Base-by-base conservation (phyloP, 805 yeast genomes). In the Teunomyces panamensis region DNA sequence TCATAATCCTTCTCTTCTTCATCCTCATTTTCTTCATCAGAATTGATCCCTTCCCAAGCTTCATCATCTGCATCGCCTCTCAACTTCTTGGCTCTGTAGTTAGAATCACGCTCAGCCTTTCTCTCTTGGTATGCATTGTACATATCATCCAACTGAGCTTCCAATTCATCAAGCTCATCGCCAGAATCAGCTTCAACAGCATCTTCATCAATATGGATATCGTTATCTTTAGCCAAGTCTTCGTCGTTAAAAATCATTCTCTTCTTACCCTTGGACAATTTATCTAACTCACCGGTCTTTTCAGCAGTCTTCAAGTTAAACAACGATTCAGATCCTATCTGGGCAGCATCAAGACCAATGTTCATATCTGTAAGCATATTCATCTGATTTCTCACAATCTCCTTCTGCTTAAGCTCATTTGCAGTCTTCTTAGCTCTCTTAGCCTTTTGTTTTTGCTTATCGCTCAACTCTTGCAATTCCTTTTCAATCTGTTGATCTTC, bases 301-400 rank as follows among this genome's bases (percentile, higher is more conserved):
- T 88, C 88, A 3, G 97, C 97, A n/a, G 79, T 69, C 59, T 83
- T 85, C 63, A 94, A 75, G 60, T 85, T 89, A 73, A 94, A 94
- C 49, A 89, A 72, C 1, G 91, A 79, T 49, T 87, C 91, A 47
- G 85, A 76, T 32, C 94, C 96, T 50, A 81, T 74, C 45, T 79
- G 79, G 13, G 89, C 92, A 13, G 97, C 96, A 63, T 94, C 99
- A 46, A 89, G 75, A 78, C 98, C 97, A 53, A 94, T 83, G 60
- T 90, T 96, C 72, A 79, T 81, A 60, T 96, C 96, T 5, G 97
- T 88, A 49, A 87, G 74, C 96, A 94, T 91, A 66, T 88, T 89
- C 92, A 94, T 85, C 71, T 94, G 97, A 87, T 89, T 85, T 72
- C 98, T 81, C 43, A 79, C 75, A 42, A 92, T 80, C 63, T 92